Evolutionary conservation across 352 stramenopile genomes (phyloP).

Genomic region (Phytopythium ostracodes): DNA sequence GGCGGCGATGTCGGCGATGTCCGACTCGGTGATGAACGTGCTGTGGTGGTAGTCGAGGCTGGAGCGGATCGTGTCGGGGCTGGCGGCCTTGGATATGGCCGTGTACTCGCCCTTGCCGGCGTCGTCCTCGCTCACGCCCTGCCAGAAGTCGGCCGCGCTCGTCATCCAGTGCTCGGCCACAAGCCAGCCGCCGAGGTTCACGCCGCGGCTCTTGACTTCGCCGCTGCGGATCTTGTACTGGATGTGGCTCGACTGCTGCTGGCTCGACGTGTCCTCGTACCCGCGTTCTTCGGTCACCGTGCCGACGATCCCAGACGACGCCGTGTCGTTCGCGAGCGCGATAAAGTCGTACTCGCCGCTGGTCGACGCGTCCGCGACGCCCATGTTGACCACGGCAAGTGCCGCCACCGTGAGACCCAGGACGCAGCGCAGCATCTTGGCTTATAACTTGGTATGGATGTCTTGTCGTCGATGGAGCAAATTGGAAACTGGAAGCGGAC

Average conservation of each 20-base stretch:
- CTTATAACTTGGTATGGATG: neutral
- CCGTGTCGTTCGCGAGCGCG: constrained; percentile 3
- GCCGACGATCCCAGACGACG: neutral
- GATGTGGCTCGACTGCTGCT: constrained; percentile 16
- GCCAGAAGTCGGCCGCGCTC: constrained; percentile 41
- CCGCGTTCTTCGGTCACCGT: constrained; percentile 7
- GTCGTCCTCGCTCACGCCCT: constrained; percentile 32
- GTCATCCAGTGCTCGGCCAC: constrained; percentile 85
- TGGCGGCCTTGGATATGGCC: constrained; percentile 44
- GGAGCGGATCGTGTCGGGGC: constrained; percentile 23
- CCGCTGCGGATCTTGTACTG: constrained; percentile 29
- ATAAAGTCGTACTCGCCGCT: constrained; percentile 2
- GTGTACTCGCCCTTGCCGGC: constrained; percentile 58
- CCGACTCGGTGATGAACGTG: constrained; percentile 64
- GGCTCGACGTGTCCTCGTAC: neutral
- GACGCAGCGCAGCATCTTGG: constrained; percentile 1
- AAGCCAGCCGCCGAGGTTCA: constrained; percentile 84
- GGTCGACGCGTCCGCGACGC: neutral
- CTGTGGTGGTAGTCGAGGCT: constrained; percentile 50
- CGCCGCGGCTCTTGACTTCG: constrained; percentile 40
- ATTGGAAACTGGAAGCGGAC: neutral
- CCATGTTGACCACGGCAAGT: neutral
- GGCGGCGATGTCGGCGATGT: constrained; percentile 55
- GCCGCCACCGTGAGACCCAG: neutral
- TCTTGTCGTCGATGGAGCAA: neutral